Evolutionary conservation across 805 yeast genomes (phyloP), one percentile per base, ranked within the genome.

Genomic region (Wickerhamomyces chambardii): DNA sequence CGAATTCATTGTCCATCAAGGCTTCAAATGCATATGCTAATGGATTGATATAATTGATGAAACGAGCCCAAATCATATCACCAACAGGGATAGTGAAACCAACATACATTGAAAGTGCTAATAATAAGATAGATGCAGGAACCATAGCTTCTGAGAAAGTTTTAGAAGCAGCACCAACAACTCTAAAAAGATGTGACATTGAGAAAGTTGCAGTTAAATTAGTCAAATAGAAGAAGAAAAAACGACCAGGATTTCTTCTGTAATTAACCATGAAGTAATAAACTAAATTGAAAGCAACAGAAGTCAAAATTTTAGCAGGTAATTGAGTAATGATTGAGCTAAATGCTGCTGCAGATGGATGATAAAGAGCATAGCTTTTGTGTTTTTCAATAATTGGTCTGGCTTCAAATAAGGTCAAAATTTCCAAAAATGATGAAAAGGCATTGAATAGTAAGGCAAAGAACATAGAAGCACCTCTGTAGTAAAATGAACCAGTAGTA

Each of bases 291-390:
- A 77, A 75, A 4, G 58, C 51, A 28, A 73, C 41, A 21, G 68
- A 56, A 15, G 64, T 56, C 12, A 60, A 28, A 15, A 72, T 29
- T 47, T 74, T 73, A 32, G 64, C 50, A 5, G 82, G 83, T 26
- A 75, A 43, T 45, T 78, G 81, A 10, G 80, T 64, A n/a, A 76
- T 41, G 37, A 78, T 64, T 3, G 78, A 70, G 1, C 83, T 78
- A 29, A 78, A 46, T 0, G 84, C 81, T 46, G 78, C 79, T 5
- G 84, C 78, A 35, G 75, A 60, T 11, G 82, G 80, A 41, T 69
- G 77, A 44, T 76, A 76, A 28, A 77, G 50, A 1, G 78, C 75
- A 44, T 67, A 75, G 19, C 66, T 64, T 42, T 68, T 68, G 42
- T 76, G 84, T 48, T 77, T 76, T 44, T 71, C 76, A 28, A 74